Base-by-base conservation (phyloP, 2,329 filamentous ascomycete species). In the Monilinia aucupariae region DNA sequence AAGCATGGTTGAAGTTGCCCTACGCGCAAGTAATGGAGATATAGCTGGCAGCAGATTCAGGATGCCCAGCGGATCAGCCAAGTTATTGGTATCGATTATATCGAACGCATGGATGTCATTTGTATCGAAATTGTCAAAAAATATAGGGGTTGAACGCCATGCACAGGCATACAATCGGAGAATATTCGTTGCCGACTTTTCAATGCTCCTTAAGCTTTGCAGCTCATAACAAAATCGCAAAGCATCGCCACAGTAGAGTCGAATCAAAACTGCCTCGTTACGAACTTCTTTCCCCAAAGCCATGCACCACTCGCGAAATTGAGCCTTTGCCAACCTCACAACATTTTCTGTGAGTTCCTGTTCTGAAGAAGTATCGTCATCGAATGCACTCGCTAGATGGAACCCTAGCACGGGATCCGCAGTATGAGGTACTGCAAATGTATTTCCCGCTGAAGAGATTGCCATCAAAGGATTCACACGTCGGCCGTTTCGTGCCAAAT, bases 1-100 rank as follows among this genome's bases (percentile, higher is more conserved):
- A 45, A 62, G 66, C 1, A 67, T 12, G 30, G 27, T 62, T 25
- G 64, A 52, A 17, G 58, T 52, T 32, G 22, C 20, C 53, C 34
- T 64, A 22, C 22, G 37, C 6, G 58, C 48, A 7, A 67, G 50
- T 34, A 67, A 51, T 32, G 65, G 65, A 17, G 62, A 5, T 7
- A 51, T 48, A 13, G 64, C 65, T 20, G 64, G 51, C 17, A 68
- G 32, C 15, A 68, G 6, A 47, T 66, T 68, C 2, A 68, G 13
- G 9, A 62, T 30, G 4, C 65, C 66, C 4, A 65, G 17, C 17
- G 62, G 58, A 45, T 68, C 66, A 15, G 56, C 32, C 12, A 68
- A 39, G 22, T 66, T 66, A 3, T 64, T 66, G 3, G 66, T 65
- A 47, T 68, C 64, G 20, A 68, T 68, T 6, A 60, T 17, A 13